Evolutionary conservation across 2,329 filamentous ascomycete species (phyloP), one percentile per base, ranked within the genome.

Genomic region (Ascosphaera apis): DNA sequence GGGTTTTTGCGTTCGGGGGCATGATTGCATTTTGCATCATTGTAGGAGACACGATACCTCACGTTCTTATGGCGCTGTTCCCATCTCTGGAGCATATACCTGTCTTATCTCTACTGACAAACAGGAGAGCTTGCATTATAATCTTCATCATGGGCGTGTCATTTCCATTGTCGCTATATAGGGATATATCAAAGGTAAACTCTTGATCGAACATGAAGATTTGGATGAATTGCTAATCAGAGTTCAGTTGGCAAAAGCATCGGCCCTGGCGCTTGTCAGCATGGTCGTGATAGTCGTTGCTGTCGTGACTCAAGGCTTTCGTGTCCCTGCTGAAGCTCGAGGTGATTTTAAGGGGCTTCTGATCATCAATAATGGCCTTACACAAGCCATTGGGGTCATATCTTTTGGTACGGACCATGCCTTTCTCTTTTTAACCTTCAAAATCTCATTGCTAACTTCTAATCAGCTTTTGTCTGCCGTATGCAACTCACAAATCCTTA

Each of bases 21-120:
- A 98, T 98, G 88, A 72, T 98, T 38, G 88, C 88, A 11, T 98
- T 95, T 55, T 88, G 84, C 44, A 83, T 98, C 48, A 93, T 98
- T 48, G 79, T 98, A 7, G 88, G 88, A 40, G 88, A 98, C 54
- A 84, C 81, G 1, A 93, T 98, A 50, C 88, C 88, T 3, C 81
- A 84, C 53, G 88, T 98, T 34, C 55, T 95, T 48, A 60, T 65
- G 34, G 81, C 84, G 3, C 55, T 93, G 3, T 92, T 86, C 61
- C 84, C 88, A 0, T 69, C 69, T 2, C 52, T 95, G 40, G 58
- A 61, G 28, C 62, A 72, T 19, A 72, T 78, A 52, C 72, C 81
- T 0, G 77, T 93, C 15, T 55, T 95, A 13, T 80, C 82, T 54
- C 65, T 92, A 38, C 59, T 98, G 46, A 78, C 79, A 5, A 73